Conservation (phyloP, 306 rosid genomes). For the Hippophae tibetana region DNA sequence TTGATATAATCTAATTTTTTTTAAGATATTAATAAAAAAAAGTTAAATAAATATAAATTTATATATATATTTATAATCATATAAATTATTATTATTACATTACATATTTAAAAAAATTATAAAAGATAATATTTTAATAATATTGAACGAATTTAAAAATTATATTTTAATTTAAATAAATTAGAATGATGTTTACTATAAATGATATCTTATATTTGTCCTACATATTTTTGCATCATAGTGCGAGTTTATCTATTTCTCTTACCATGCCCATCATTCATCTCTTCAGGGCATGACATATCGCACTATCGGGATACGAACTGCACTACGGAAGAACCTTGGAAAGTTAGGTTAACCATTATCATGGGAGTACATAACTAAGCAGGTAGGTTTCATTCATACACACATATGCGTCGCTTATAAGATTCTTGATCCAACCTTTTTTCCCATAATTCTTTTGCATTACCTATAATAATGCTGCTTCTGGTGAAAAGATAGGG, state of each 20-base stretch:
- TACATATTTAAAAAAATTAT: too few species aligned
- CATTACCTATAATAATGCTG: slow-evolving; percentile 1
- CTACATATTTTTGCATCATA: not conserved
- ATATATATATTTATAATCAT: too few species aligned
- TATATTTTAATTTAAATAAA: too few species aligned
- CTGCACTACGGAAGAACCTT: slow-evolving; percentile 53
- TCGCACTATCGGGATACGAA: slow-evolving; percentile 81
- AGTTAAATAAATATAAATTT: too few species aligned
- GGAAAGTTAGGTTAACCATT: slow-evolving; percentile 65
- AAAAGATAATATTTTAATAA: too few species aligned
- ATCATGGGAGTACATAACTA: slow-evolving; percentile 79
- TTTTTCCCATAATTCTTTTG: slow-evolving; percentile 3
- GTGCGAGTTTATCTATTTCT: not conserved
- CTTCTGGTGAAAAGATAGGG: slow-evolving; percentile 55
- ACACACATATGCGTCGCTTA: not conserved
- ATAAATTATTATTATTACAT: too few species aligned
- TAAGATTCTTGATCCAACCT: not conserved
- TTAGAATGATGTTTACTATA: too few species aligned
- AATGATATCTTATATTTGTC: too few species aligned
- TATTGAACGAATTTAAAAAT: too few species aligned
- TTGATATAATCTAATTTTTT: too few species aligned
- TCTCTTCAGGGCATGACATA: slow-evolving; percentile 74
- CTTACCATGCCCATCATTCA: not conserved
- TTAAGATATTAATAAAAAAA: too few species aligned
- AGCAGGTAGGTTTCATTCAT: slow-evolving; percentile 40